Evolutionary conservation across 225 moss, liverwort and hornwort species (phyloP).

Genomic region (Physcomitrium patens): DNA sequence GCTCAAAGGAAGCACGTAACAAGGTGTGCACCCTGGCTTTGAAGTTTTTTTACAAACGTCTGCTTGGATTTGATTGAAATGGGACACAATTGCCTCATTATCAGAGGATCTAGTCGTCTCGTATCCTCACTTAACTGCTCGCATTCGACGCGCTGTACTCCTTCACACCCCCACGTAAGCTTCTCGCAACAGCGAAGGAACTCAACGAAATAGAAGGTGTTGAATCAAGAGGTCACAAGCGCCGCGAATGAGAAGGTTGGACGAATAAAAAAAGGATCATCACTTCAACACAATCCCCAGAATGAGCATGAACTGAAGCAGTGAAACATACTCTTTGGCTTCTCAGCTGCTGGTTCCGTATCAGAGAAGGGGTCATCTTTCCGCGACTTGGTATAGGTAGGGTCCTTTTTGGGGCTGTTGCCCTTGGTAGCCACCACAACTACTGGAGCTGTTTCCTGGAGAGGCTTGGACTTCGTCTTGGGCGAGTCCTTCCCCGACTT

Average conservation of each 20-base stretch:
- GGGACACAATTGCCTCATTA: slow-evolving; percentile 42
- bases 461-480: slow-evolving; percentile 34
- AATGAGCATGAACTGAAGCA: slow-evolving; percentile 51
- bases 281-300: slow-evolving; percentile 44
- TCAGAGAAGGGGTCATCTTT: slow-evolving; percentile 24
- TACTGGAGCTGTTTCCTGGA: slow-evolving; percentile 46
- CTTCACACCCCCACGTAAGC: slow-evolving; percentile 6
- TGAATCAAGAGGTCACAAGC: slow-evolving; percentile 26
- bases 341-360: slow-evolving; percentile 28
- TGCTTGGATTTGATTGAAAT: slow-evolving; percentile 32
- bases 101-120: slow-evolving; percentile 31
- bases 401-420: slow-evolving; percentile 27
- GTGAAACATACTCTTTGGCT: slow-evolving; percentile 32
- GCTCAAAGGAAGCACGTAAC: slow-evolving; percentile 53
- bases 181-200: slow-evolving; percentile 9
- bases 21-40: slow-evolving; percentile 56
- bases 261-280: slow-evolving; percentile 13
- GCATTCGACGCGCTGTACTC: slow-evolving; percentile 7
- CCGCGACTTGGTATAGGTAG: slow-evolving; percentile 23
- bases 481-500: slow-evolving; percentile 36
- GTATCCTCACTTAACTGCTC: slow-evolving; percentile 29
- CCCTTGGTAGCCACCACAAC: slow-evolving; percentile 42
- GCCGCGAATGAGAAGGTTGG: slow-evolving; percentile 25
- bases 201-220: slow-evolving; percentile 2
- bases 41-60: slow-evolving; percentile 53